Evolutionary conservation across 805 yeast genomes (phyloP).

Genomic region (Dipodascus geniculatus): DNA sequence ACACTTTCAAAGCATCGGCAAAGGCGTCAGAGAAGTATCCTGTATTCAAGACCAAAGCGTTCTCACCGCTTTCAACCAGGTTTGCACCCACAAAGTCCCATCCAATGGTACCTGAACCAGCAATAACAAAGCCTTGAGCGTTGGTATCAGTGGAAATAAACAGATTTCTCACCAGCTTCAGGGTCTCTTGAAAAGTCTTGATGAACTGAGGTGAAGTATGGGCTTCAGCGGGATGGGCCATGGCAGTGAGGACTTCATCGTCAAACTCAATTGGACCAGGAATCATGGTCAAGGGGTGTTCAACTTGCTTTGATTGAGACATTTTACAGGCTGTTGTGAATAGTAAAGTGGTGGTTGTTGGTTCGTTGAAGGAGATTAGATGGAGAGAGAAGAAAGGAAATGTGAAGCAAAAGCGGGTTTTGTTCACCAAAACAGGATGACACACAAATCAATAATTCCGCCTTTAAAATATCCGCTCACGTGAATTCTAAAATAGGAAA

Average conservation of each 20-base stretch:
- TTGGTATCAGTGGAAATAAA: constrained; percentile 55
- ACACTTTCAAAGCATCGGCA: constrained; percentile 60
- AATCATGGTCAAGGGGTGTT: constrained; percentile 41
- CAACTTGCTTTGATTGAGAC: constrained; percentile 13
- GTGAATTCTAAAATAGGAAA: neutral
- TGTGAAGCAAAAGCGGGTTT: too few relatives aligned
- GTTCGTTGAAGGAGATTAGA: neutral
- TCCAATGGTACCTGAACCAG: constrained; percentile 92
- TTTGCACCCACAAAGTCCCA: constrained; percentile 88
- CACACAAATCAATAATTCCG: too few relatives aligned
- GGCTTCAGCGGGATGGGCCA: constrained; percentile 75
- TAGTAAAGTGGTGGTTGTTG: neutral
- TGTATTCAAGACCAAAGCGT: constrained; percentile 72
- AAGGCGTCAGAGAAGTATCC: constrained; percentile 81
- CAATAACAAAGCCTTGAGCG: constrained; percentile 72
- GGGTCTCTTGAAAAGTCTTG: constrained; percentile 54
- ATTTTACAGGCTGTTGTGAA: neutral
- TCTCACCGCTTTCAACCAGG: constrained; percentile 50
- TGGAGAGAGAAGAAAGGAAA: neutral
- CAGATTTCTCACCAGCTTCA: constrained; percentile 56
- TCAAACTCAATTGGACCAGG: constrained; percentile 87
- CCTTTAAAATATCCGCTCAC: neutral
- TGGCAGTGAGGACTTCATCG: constrained; percentile 65
- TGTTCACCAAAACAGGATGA: too few relatives aligned
- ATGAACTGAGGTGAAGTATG: constrained; percentile 84